A percentile compares a stretch with the other conserved stretches of the same genome.
Evolutionary conservation across 177 flowering plant species (phyloP).

Genomic region (Vitis hybrid): DNA sequence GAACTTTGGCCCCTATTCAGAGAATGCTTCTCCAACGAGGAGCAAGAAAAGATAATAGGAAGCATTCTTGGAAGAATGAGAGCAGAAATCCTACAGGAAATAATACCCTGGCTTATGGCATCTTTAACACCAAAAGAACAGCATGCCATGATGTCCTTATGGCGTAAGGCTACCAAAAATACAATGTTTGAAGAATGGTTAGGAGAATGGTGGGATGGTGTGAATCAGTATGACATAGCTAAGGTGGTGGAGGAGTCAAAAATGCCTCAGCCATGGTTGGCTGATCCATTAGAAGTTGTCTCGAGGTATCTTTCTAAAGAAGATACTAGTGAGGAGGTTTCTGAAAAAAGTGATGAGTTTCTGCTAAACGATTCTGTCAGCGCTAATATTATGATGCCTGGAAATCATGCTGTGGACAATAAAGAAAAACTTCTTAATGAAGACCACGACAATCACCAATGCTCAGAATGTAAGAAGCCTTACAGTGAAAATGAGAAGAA

Average conservation of each 20-base stretch:
- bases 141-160: constrained; percentile 49
- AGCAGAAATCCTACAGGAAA: constrained; percentile 66
- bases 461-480: constrained; percentile 21
- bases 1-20: constrained; percentile 73
- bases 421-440: constrained; percentile 12
- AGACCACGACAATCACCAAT: constrained; percentile 18
- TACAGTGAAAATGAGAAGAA: constrained; percentile 26
- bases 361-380: constrained; percentile 7
- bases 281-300: constrained; percentile 53
- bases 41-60: constrained; percentile 75
- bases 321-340: constrained; percentile 22
- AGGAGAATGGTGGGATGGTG: constrained; percentile 81
- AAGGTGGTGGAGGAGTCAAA: constrained; percentile 28
- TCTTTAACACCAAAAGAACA: constrained; percentile 60
- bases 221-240: constrained; percentile 17
- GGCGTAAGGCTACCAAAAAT: constrained; percentile 62
- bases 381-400: constrained; percentile 18
- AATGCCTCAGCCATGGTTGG: constrained; percentile 26
- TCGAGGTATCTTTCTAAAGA: constrained; percentile 47
- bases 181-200: constrained; percentile 90
- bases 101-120: constrained; percentile 81
- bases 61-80: constrained; percentile 69
- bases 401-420: constrained; percentile 18
- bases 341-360: constrained; percentile 14
- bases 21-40: constrained; percentile 57